phyloP scores from a whole-genome alignment of 352 stramenopile species.

The Globisporangium uncinulatum region DNA sequence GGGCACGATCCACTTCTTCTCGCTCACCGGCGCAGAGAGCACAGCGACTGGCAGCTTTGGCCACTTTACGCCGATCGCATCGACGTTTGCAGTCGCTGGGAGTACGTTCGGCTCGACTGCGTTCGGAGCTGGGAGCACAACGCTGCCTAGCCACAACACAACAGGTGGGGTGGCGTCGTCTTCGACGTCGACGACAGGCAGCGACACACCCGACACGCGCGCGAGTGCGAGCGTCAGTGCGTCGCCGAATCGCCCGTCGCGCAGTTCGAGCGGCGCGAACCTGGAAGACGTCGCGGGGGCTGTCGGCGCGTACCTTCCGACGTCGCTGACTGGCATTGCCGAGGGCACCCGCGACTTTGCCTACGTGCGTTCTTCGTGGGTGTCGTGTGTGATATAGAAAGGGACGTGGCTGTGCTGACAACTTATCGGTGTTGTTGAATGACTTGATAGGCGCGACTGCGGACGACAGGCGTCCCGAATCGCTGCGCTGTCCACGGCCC shows the following conservation, averaged over 20 bases:
- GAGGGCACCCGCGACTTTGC: conserved; percentile 86
- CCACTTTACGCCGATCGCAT: conserved; percentile 68
- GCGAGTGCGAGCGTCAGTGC: conserved; percentile 5
- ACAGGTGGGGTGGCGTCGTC: conserved; percentile 2
- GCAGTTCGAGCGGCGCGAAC: conserved; percentile 37
- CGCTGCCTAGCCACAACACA: conserved; percentile 7
- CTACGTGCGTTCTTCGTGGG: conserved; percentile 45
- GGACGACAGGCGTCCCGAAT: conserved; percentile 64
- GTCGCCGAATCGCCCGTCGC: conserved; percentile 15
- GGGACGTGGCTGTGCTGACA: background rate
- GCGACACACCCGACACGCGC: background rate
- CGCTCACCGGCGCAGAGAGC: conserved; percentile 63
- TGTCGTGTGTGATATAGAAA: too few species aligned
- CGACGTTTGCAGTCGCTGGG: conserved; percentile 64
- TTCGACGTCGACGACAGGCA: conserved; percentile 1
- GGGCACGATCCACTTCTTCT: conserved; percentile 96
- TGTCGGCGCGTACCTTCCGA: conserved; percentile 70
- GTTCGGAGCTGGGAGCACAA: conserved; percentile 19
- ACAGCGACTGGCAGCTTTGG: conserved; percentile 75
- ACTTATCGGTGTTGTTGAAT: conserved; percentile 4
- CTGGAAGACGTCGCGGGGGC: conserved; percentile 65
- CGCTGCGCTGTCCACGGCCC: conserved; percentile 77
- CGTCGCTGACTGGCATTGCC: conserved; percentile 70
- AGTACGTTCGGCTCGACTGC: conserved; percentile 49
- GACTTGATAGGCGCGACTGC: conserved; percentile 51